phyloP scores from a whole-genome alignment of 805 yeast species.

The Candida suzukii region DNA sequence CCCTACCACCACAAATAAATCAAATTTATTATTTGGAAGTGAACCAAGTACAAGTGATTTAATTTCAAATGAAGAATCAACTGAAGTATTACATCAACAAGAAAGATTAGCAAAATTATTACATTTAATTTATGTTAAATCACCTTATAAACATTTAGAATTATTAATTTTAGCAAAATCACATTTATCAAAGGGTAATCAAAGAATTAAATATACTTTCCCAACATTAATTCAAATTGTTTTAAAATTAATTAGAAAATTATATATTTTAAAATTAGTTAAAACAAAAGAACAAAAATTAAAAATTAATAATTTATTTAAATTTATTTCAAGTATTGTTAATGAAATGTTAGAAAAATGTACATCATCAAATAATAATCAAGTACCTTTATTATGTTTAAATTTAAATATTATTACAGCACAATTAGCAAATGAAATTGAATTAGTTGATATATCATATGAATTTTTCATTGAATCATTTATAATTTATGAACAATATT shows the following conservation, averaged over 20 bases:
- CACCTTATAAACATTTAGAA: conserved; percentile 38
- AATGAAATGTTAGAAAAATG: conserved; percentile 49
- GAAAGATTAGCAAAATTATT: conserved; percentile 64
- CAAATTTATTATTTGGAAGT: conserved; percentile 18
- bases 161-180: conserved; percentile 38
- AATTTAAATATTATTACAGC: conserved; percentile 61
- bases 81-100: conserved; percentile 38
- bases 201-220: conserved; percentile 56
- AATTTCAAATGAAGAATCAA: conserved; percentile 17
- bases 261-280: conserved; percentile 21
- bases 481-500: conserved; percentile 66
- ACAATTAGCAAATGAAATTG: conserved; percentile 69
- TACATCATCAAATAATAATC: conserved; percentile 19
- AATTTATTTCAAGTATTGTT: conserved; percentile 61
- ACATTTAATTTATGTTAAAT: conserved; percentile 50
- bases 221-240: conserved; percentile 67
- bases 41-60: conserved; percentile 13
- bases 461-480: conserved; percentile 89
- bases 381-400: conserved; percentile 26
- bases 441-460: conserved; percentile 65
- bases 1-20: conserved; percentile 1
- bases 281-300: conserved; percentile 15
- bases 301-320: conserved; percentile 40
- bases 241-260: conserved; percentile 51
- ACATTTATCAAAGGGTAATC: conserved; percentile 46